Percentiles rank a stretch among this genome's conserved stretches.
phyloP scores from a whole-genome alignment of 352 stramenopile genomes.

The Globisporangium mamillatum region DNA sequence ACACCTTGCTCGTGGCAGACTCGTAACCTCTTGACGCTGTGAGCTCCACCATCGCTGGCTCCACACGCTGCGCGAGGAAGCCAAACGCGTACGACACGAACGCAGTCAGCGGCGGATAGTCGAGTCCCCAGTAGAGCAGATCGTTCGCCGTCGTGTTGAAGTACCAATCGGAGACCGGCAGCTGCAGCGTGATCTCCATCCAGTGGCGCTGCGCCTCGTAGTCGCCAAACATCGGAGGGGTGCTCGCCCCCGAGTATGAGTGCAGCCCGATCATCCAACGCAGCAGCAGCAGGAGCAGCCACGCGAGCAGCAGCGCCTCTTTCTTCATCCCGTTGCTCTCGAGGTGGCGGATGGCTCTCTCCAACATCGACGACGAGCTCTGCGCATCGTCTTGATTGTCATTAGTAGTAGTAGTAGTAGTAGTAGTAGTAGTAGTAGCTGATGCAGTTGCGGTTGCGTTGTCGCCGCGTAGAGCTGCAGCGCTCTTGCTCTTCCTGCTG shows the following conservation, averaged over 20 bases:
- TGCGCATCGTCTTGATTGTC: background rate
- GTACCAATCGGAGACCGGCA: conserved; percentile 96
- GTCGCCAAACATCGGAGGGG: conserved; percentile 91
- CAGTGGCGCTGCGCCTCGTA: conserved; percentile 99
- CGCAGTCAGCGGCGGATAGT: conserved; percentile 96
- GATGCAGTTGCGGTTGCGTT: background rate
- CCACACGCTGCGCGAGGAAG: conserved; percentile 60
- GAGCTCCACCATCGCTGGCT: conserved; percentile 87
- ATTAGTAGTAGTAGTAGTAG: background rate
- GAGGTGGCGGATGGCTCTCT: conserved; percentile 46
- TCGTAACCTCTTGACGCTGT: conserved; percentile 82
- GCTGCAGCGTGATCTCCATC: conserved; percentile 97
- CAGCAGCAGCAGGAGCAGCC: conserved; percentile 54
- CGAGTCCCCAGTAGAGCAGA: conserved; percentile 96
- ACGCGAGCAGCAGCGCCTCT: conserved; percentile 43
- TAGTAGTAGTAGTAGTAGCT: background rate
- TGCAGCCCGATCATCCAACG: conserved; percentile 80
- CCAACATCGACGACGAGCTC: conserved; percentile 28
- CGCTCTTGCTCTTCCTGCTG: conserved; percentile 9
- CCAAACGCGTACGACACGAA: conserved; percentile 90
- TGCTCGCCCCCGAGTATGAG: conserved; percentile 77
- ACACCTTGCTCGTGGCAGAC: conserved; percentile 77
- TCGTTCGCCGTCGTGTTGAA: conserved; percentile 90
- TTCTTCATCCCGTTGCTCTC: conserved; percentile 51
- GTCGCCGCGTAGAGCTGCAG: background rate